Conservation (phyloP, 179 eudicot species). For the Vitellaria paradoxa region DNA sequence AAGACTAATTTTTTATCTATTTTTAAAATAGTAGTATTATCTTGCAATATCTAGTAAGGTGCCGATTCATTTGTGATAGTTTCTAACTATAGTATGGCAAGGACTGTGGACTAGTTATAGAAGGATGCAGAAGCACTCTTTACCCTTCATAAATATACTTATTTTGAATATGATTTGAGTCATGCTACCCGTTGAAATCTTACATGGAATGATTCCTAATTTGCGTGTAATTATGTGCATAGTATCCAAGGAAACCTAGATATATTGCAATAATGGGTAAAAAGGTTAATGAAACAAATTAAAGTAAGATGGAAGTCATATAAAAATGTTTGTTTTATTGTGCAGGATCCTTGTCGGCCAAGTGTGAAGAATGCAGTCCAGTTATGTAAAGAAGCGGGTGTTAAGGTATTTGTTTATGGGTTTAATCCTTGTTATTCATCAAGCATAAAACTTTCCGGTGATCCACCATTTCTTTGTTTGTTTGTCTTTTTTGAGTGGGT, state of each 20-base stretch:
- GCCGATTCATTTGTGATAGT: background rate
- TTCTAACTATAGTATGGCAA: background rate
- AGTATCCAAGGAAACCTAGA: background rate
- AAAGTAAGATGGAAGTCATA: background rate
- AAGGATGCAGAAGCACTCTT: background rate
- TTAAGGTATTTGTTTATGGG: slow-evolving; percentile 54
- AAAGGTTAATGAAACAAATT: background rate
- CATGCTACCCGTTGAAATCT: background rate
- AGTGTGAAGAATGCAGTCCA: slow-evolving; percentile 83
- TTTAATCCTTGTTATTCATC: background rate
- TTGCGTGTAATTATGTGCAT: background rate
- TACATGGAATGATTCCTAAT: background rate
- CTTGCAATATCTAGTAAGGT: background rate
- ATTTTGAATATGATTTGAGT: background rate
- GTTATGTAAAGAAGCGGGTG: slow-evolving; percentile 75
- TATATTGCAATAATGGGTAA: background rate
- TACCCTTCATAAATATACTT: background rate
- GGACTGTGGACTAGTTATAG: background rate
- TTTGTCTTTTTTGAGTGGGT: too few relatives aligned
- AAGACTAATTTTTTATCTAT: too few relatives aligned
- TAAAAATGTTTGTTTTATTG: too few relatives aligned
- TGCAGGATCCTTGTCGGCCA: slow-evolving; percentile 94
- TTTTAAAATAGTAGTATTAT: too few relatives aligned
- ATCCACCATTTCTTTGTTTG: too few relatives aligned
- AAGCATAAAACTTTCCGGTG: background rate